Conservation (phyloP, 75 land plant genomes). For the Sequoia sempervirens region DNA sequence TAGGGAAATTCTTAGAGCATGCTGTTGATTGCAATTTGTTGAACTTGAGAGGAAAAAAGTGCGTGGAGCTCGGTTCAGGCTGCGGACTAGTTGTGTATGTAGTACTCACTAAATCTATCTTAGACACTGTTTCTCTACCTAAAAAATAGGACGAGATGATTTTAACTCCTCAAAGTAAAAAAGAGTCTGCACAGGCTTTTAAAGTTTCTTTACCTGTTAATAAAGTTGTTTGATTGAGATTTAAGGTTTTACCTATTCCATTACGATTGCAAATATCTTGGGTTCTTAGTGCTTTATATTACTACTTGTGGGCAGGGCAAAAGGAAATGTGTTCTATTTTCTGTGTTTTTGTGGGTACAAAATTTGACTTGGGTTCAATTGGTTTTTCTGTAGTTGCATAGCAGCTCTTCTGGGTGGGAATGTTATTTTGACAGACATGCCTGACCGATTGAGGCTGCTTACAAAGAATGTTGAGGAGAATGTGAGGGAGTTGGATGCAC, state of each 20-base stretch:
- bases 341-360: constrained; percentile 1
- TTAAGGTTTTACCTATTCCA: background rate
- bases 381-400: constrained; percentile 54
- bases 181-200: background rate
- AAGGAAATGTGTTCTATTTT: background rate
- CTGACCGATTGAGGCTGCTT: constrained; percentile 82
- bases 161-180: background rate
- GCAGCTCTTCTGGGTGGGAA: constrained; percentile 82
- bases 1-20: constrained; percentile 87
- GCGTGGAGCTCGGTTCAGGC: constrained; percentile 85
- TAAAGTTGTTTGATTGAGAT: background rate
- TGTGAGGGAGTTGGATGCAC: constrained; percentile 16
- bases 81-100: constrained; percentile 89
- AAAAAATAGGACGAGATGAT: background rate
- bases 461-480: constrained; percentile 79
- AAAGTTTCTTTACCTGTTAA: background rate
- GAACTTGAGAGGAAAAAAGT: constrained; percentile 58
- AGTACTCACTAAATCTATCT: background rate
- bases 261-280: background rate
- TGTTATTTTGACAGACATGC: constrained; percentile 75
- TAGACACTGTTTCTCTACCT: background rate
- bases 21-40: constrained; percentile 60
- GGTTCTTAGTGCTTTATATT: background rate
- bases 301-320: background rate
- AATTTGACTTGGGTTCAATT: background rate